Conservation (phyloP, 73 alveolate genomes). For the Breviolum minutum region DNA sequence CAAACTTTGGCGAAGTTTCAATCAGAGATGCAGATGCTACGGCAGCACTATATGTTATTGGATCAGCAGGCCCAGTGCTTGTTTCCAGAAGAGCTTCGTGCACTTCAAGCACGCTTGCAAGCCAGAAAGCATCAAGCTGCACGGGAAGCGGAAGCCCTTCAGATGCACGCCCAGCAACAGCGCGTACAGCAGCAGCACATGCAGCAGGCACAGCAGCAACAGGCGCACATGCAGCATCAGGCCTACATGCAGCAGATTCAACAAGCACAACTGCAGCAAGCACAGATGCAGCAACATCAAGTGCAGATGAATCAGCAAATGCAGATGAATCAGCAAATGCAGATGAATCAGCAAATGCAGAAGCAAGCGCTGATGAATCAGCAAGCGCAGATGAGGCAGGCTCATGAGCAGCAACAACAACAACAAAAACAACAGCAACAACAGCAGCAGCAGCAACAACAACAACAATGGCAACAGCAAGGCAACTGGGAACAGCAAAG, state of each 20-base stretch:
- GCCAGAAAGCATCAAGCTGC: not conserved
- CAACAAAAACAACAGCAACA: not conserved
- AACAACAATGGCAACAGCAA: not conserved
- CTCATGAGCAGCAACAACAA: not conserved
- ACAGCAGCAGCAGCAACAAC: not conserved
- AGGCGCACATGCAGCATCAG: not conserved
- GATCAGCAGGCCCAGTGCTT: not conserved
- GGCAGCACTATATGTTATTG: not conserved
- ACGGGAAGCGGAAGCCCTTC: not conserved
- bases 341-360: not conserved
- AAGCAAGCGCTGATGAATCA: not conserved
- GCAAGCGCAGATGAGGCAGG: not conserved
- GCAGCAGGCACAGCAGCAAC: slow-evolving; percentile 5
- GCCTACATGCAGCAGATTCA: not conserved
- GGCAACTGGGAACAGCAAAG: not conserved
- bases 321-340: not conserved
- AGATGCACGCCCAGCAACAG: not conserved
- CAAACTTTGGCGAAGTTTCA: not conserved
- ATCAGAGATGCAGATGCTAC: not conserved
- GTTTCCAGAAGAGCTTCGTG: not conserved
- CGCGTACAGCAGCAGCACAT: not conserved
- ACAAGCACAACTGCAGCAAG: slow-evolving; percentile 16
- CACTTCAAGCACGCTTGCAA: not conserved
- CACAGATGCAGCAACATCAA: not conserved
- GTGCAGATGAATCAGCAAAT: not conserved